Base-by-base conservation (phyloP, 169 alveolate species). In the Besnoitia besnoiti region DNA sequence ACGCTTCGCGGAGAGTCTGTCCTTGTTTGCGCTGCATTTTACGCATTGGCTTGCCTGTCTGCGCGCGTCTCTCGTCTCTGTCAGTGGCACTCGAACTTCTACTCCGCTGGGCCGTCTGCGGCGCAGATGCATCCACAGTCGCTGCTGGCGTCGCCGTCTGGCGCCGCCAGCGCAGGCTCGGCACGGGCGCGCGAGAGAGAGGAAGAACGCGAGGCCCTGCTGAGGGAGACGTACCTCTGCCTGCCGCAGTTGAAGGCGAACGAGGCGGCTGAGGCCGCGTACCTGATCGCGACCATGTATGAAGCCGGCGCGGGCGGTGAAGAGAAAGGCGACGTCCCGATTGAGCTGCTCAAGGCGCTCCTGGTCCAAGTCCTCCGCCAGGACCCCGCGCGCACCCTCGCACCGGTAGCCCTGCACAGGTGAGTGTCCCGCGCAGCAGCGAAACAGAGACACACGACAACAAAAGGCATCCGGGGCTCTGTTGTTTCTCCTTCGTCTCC, bases 241-340 rank as follows among this genome's bases (percentile, higher is more conserved):
- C 80, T 67, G 12, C 80, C 80, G 0, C 80, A 35, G 30, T 30
- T 67, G 80, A 33, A 30, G 44, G 80, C 80, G 2, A 42, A 24
- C n/a, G 47, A 67, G 10, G 80, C 80, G 10, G 80, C 80, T 19
- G 80, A 67, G 19, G 80, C 80, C 7, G 80, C 80, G 39, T 67
- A 67, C 80, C 46, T 35, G 12, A 30, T 77, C 87, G 49, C 59
- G 16, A 55, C 67, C 12, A 55, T 19, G 67, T 55, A 55, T n/a
- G 67, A 55, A 19, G 55, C 55, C 10, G 61, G 87, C n/a, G 30
- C 40, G 4, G 59, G 59, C 55, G 49, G 7, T 27, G 49, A 19
- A 10, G 40, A 39, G 37, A 55, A 55, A 19, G 33, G 24, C n/a
- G 67, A 55, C 12, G 59, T 42, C 39, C 49, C 87, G 30, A 21